Percentiles rank a stretch among this genome's conserved stretches.
Conservation (phyloP, 345 rosid species). For the Syzygium aromaticum region DNA sequence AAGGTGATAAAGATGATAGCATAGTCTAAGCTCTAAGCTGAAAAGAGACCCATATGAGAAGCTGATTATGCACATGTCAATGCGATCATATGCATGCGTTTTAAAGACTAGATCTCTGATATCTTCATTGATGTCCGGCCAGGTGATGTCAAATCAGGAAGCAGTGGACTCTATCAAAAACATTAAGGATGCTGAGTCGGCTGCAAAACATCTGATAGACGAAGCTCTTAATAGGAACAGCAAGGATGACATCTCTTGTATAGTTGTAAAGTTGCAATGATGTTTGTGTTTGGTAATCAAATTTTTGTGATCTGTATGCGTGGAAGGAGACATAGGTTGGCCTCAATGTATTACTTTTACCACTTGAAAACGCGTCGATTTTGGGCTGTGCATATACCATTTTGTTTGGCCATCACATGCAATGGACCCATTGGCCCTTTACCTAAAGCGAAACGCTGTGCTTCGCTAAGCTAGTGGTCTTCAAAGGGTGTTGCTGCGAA, state of each 20-base stretch:
- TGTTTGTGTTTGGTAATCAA: not conserved
- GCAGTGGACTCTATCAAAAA: conserved; percentile 50
- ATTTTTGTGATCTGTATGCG: not conserved
- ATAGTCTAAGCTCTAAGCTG: not conserved
- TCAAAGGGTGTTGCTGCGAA: not conserved
- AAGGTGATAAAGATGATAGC: not conserved
- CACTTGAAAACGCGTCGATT: not conserved
- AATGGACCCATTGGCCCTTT: not conserved
- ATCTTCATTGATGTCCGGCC: not conserved
- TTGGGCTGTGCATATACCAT: not conserved
- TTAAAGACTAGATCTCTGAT: not conserved
- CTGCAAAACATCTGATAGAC: conserved; percentile 62
- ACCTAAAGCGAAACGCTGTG: not conserved
- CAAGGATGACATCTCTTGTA: conserved; percentile 90
- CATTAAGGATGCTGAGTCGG: conserved; percentile 58
- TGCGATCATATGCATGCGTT: not conserved
- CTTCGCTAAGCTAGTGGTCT: not conserved
- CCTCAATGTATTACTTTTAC: not conserved
- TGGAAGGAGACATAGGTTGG: not conserved
- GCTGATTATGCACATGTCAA: not conserved
- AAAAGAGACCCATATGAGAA: not conserved
- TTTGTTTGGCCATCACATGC: not conserved
- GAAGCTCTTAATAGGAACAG: conserved; percentile 59
- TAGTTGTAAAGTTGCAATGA: conserved; percentile 65
- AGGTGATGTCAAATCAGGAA: conserved; percentile 81